Conservation (phyloP, 1,284 basidiomycete genomes). For the Microbotryum violaceum region DNA sequence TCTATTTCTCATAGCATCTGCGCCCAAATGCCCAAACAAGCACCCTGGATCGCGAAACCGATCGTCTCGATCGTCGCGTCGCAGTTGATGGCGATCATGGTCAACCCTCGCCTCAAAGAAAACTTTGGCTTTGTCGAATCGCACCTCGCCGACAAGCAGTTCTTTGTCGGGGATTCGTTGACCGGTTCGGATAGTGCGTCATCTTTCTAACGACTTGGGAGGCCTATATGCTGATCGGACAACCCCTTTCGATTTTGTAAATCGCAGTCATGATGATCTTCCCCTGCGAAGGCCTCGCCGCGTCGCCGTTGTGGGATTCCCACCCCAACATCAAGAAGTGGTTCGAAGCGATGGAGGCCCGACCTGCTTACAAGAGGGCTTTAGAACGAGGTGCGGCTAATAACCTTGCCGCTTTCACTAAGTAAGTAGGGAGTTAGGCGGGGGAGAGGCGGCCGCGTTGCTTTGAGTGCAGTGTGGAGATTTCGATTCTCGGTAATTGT, state of each 20-base stretch:
- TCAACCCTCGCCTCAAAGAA: conserved; percentile 13
- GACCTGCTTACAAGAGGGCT: conserved; percentile 28
- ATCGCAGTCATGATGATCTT: conserved; percentile 29
- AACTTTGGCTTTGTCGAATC: conserved; percentile 15
- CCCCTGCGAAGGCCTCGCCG: conserved; percentile 14
- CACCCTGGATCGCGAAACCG: conserved; percentile 17
- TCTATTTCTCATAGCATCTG: neutral
- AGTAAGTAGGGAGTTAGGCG: too few relatives aligned
- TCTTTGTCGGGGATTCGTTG: conserved; percentile 22
- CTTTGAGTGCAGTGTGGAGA: too few relatives aligned
- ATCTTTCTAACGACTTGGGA: neutral
- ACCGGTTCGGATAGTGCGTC: conserved; percentile 28
- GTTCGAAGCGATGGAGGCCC: conserved; percentile 17
- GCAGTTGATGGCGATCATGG: conserved; percentile 7
- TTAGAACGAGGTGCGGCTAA: conserved; percentile 25
- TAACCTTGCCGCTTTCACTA: conserved; percentile 4
- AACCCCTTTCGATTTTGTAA: too few relatives aligned
- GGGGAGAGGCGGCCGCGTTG: too few relatives aligned
- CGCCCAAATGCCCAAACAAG: conserved; percentile 14
- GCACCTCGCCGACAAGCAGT: conserved; percentile 19
- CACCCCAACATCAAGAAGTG: conserved; percentile 27
- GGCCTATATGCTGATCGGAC: too few relatives aligned
- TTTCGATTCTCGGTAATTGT: too few relatives aligned
- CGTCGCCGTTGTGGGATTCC: conserved; percentile 4
- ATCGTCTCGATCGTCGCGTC: conserved; percentile 8